Conservation (phyloP, 225 moss, liverwort and hornwort genomes). For the Polytrichum commune region DNA sequence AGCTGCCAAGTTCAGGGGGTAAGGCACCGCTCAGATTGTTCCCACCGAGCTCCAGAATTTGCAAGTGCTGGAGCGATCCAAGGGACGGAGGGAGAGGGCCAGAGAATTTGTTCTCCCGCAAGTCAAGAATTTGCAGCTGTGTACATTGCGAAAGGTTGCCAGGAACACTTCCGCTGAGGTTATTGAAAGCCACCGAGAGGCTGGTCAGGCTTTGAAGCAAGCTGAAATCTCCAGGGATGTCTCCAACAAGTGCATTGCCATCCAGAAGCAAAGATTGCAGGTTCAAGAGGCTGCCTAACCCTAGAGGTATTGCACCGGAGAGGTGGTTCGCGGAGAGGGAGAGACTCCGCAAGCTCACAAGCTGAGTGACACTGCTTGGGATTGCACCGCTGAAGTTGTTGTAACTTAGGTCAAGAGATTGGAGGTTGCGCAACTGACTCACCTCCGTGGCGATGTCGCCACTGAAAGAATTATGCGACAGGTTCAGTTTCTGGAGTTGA, state of each 20-base stretch:
- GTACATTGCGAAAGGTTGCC: slow-evolving; percentile 33
- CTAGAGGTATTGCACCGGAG: slow-evolving; percentile 35
- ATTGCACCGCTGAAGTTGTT: slow-evolving; percentile 51
- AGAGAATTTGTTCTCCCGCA: slow-evolving; percentile 44
- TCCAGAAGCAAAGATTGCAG: slow-evolving; percentile 47
- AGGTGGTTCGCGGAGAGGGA: slow-evolving; percentile 53
- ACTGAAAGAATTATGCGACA: slow-evolving; percentile 56
- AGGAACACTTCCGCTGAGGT: slow-evolving; percentile 51
- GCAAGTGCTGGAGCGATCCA: slow-evolving; percentile 59
- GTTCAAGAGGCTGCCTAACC: slow-evolving; percentile 33
- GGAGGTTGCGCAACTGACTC: slow-evolving; percentile 35
- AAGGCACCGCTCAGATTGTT: slow-evolving; percentile 55
- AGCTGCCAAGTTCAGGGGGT: slow-evolving; percentile 61
- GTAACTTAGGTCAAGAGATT: slow-evolving; percentile 52
- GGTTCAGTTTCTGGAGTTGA: slow-evolving; percentile 58
- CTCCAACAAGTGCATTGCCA: slow-evolving; percentile 42
- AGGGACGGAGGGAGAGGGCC: slow-evolving; percentile 52
- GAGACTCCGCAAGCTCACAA: slow-evolving; percentile 39
- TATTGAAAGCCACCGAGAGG: slow-evolving; percentile 46
- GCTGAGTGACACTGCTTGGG: slow-evolving; percentile 43
- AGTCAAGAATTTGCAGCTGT: slow-evolving; percentile 57
- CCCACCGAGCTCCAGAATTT: slow-evolving; percentile 58
- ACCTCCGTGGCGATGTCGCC: slow-evolving; percentile 50
- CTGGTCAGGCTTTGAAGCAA: slow-evolving; percentile 34
- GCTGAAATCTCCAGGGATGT: slow-evolving; percentile 45